Base-by-base conservation (phyloP, 2,329 filamentous ascomycete genomes). In the Acrocalymma vagum region DNA sequence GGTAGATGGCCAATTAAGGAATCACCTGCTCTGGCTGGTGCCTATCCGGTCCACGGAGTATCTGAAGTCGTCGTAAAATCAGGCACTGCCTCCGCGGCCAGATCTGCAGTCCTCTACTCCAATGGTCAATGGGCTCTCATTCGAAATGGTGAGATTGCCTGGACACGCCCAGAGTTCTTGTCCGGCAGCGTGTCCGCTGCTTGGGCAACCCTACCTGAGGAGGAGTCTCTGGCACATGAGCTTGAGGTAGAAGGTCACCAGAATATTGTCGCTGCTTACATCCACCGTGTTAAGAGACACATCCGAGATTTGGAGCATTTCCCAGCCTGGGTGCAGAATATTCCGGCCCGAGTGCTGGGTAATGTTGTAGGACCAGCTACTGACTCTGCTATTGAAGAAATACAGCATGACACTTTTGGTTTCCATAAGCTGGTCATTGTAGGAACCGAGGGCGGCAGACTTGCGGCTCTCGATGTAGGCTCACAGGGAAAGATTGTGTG, bases 221-320 rank as follows among this genome's bases (percentile, higher is more conserved):
- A 81, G 11, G 87, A 92, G 63, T 80, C 84, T 35, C 76, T 96
- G 32, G 90, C 85, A 5, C 86, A 88, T 65, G 88, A 90, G 20
- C 77, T 97, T 6, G 88, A 95, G 53, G 82, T 88, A 16, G 93
- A 99, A 71, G 88, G 89, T 4, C 88, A 96, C 63, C 87, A 86
- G 60, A 95, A 87, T 63, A 78, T 89, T 3, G 61, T 89, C 5
- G 78, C 81, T 9, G 94, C 94, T n/a, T 99, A 96, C 62, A 73
- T 93, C 18, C 91, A 96, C 71, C 87, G 94, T 10, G 78, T 96
- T 10, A 87, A 81, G 50, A 87, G 94, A 29, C 94, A 99, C 63
- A 59, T 90, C 10, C 78, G 83, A 29, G 94, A 96, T 52, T 77
- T 96, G 25, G 77, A 87, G 61, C 78, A 87, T 55, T 78, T 97